Base-by-base conservation (phyloP, 2,329 filamentous ascomycete species). In the Talaromyces sp. region DNA sequence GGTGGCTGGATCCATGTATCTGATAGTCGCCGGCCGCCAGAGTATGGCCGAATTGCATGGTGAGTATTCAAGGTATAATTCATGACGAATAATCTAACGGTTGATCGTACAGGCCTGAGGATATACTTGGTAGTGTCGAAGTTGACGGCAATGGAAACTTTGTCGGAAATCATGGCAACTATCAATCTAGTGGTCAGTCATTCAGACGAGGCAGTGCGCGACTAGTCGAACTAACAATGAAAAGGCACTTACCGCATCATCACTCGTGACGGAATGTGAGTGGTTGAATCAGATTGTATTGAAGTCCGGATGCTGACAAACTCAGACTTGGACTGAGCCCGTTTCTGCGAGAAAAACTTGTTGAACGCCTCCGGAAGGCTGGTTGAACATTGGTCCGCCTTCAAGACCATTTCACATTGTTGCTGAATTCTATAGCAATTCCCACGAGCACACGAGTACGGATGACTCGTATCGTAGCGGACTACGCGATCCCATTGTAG, bases 1-100 rank as follows among this genome's bases (percentile, higher is more conserved):
- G 85, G 85, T 21, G 86, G 86, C 1, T 87, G 82, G 76, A 83
- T 88, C 44, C 86, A 88, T 69, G 79, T 88, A n/a, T 86, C 82
- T 40, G 86, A 88, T 68, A 72, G 73, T 69, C 76, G 86, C 64
- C 81, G 83, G 64, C 84, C 85, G 39, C 85, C 86, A 2, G 86
- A 88, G 64, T 88, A 80, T 72, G 86, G 86, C 1, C 72, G 86
- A n/a, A 86, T 87, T 65, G 83, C 86, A 58, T 86, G 82, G 82
- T 79, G 71, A 58, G 68, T 54, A 1, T 33, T 11, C 3, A 54
- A 21, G n/a, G n/a, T 28, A 28, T 28, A 6, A 3, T 28, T 28
- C 28, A 31, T 18, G 31, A 18, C 11, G 35, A 40, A 40, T 31
- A 50, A 5, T 6, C 35, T 54, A 33, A 62, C 5, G n/a, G 31